Conservation (phyloP, 2,329 filamentous ascomycete species). For the Anthostomella pinea region DNA sequence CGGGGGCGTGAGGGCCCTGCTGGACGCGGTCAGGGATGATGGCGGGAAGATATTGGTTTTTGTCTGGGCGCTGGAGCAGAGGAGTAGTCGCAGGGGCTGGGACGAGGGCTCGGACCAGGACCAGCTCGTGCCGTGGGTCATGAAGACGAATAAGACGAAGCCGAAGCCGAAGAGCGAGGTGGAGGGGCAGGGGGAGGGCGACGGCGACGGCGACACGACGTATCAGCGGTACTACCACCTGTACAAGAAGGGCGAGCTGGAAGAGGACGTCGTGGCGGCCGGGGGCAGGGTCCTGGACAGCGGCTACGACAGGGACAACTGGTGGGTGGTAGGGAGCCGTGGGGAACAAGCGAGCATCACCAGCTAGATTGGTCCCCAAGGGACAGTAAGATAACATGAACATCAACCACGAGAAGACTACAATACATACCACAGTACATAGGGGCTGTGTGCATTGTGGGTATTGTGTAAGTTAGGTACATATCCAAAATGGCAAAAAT, state of each 20-base stretch:
- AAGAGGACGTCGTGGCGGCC: constrained; percentile 70
- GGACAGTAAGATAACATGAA: neutral
- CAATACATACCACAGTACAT: no score
- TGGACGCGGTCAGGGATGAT: constrained; percentile 57
- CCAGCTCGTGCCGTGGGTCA: constrained; percentile 93
- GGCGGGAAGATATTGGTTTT: constrained; percentile 74
- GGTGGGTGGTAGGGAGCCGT: constrained; percentile 76
- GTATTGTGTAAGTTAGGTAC: constrained; percentile 1
- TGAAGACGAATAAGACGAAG: constrained; percentile 40
- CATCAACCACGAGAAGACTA: no score
- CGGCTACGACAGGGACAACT: constrained; percentile 97
- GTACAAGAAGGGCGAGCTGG: constrained; percentile 82
- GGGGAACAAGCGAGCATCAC: constrained; percentile 8
- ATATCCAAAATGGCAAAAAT: no score
- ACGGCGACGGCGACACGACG: constrained; percentile 43
- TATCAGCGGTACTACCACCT: constrained; percentile 95
- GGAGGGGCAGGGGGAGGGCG: neutral
- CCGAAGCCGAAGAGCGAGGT: constrained; percentile 17
- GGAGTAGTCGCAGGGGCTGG: constrained; percentile 83
- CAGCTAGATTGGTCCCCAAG: constrained; percentile 4
- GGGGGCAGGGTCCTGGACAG: constrained; percentile 74
- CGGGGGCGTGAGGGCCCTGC: constrained; percentile 67
- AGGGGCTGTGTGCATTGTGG: no score
- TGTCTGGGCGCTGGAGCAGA: constrained; percentile 95
- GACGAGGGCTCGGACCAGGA: constrained; percentile 81